phyloP scores from a whole-genome alignment of 202 grass and related monocot species.

The Sporobolus alterniflorus region DNA sequence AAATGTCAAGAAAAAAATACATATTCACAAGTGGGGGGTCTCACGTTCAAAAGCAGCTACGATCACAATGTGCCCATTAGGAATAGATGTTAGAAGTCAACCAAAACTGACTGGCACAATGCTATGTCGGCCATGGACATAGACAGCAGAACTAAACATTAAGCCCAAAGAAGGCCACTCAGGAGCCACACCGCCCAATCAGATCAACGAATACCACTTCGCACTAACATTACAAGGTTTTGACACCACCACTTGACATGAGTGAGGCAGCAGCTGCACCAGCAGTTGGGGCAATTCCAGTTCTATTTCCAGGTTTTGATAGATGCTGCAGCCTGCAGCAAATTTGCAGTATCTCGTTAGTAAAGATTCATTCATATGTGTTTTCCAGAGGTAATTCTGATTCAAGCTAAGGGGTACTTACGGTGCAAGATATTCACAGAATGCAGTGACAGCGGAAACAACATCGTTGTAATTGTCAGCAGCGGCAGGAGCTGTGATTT shows the following conservation, averaged over 20 bases:
- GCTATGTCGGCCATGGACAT: background rate
- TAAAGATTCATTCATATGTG: background rate
- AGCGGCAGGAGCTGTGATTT: slow-evolving; percentile 86
- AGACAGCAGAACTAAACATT: background rate
- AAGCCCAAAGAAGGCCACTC: background rate
- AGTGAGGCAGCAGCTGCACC: slow-evolving; percentile 80
- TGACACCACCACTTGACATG: slow-evolving; percentile 76
- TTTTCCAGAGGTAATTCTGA: background rate
- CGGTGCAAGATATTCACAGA: slow-evolving; percentile 93
- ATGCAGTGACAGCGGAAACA: slow-evolving; percentile 65
- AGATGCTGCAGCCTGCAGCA: slow-evolving; percentile 80
- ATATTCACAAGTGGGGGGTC: slow-evolving; percentile 7
- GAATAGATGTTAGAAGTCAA: background rate
- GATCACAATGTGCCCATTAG: background rate
- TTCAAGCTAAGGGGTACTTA: slow-evolving; percentile 48
- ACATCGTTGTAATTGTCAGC: slow-evolving; percentile 92
- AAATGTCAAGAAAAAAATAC: background rate
- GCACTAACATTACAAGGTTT: slow-evolving; percentile 43
- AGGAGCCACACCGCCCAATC: background rate
- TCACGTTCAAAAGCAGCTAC: background rate
- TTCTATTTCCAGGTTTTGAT: slow-evolving; percentile 79
- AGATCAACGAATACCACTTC: background rate
- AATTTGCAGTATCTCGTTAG: background rate
- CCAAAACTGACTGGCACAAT: background rate
- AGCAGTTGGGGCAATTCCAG: slow-evolving; percentile 80